Evolutionary conservation across 257 asterid species (phyloP).

Genomic region (Pogostemon cablin): DNA sequence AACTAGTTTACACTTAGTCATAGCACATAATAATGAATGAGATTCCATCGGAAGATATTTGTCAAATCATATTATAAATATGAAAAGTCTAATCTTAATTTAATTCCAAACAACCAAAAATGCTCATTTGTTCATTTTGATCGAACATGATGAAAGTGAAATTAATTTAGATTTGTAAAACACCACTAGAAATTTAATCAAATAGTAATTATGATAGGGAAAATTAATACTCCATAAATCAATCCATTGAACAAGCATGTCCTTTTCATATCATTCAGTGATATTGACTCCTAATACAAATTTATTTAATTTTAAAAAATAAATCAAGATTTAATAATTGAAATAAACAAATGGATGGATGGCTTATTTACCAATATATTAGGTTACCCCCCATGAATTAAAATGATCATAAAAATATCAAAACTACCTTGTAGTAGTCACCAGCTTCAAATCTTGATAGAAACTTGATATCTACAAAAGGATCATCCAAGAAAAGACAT

Average conservation of each 20-base stretch:
- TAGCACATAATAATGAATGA: neutral
- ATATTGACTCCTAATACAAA: too few relatives aligned
- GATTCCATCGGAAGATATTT: constrained; percentile 11
- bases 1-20: neutral
- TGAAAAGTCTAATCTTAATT: neutral
- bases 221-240: too few relatives aligned
- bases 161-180: neutral
- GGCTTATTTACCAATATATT: too few relatives aligned
- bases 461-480: constrained; percentile 26
- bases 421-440: constrained; percentile 23
- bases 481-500: neutral
- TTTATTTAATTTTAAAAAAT: too few relatives aligned
- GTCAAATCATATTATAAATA: neutral
- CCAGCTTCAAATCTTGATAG: constrained; percentile 20
- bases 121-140: neutral
- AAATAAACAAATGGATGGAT: neutral
- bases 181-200: neutral
- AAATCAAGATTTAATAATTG: constrained; percentile 11
- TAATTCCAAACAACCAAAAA: neutral
- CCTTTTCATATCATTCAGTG: too few relatives aligned
- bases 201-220: too few relatives aligned
- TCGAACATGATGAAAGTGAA: neutral
- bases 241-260: too few relatives aligned
- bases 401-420: neutral
- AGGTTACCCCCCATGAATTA: neutral